These are phyloP conservation scores for Xylaria sp. DNA, from an alignment of 2,329 filamentous ascomycete genomes.

Conservation along the genomic window DNA sequence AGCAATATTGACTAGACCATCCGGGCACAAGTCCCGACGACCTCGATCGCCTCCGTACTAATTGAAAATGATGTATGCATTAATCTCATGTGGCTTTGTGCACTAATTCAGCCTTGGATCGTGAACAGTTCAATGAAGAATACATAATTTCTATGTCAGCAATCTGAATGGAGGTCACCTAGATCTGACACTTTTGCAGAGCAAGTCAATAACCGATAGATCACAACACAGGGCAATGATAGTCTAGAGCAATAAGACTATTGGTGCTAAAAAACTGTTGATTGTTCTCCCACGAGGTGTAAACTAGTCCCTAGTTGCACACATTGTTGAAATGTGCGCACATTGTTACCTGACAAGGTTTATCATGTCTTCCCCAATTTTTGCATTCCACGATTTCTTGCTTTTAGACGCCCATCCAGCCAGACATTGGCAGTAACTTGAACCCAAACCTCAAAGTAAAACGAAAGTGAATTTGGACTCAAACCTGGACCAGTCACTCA, in stretches of 20 bases:
- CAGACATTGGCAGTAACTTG: not conserved
- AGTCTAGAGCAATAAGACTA: not conserved
- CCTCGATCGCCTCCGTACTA: not conserved
- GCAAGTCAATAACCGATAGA: not conserved
- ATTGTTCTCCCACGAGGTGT: not conserved
- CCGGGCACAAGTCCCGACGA: not conserved
- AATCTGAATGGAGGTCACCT: not conserved
- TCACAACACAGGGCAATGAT: not conserved
- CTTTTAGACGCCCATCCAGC: not conserved
- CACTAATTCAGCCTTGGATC: not conserved
- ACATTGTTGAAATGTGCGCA: constrained; percentile 6
- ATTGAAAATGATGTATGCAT: not conserved
- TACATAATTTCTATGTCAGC: not conserved
- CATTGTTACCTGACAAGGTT: not conserved
- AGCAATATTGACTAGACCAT: not conserved
- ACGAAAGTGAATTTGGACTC: not conserved
- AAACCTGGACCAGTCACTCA: not conserved
- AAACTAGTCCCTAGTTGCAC: not conserved
- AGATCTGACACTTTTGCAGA: not conserved
- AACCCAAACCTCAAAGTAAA: not conserved
- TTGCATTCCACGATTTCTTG: not conserved
- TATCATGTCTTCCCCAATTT: constrained; percentile 1
- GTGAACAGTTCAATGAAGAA: not conserved
- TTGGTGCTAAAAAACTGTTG: not conserved
- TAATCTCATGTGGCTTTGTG: not conserved